Percentiles rank a stretch among this genome's conserved stretches.
Evolutionary conservation across 2,329 filamentous ascomycete species (phyloP).

Genomic region (Apiospora arundinis): DNA sequence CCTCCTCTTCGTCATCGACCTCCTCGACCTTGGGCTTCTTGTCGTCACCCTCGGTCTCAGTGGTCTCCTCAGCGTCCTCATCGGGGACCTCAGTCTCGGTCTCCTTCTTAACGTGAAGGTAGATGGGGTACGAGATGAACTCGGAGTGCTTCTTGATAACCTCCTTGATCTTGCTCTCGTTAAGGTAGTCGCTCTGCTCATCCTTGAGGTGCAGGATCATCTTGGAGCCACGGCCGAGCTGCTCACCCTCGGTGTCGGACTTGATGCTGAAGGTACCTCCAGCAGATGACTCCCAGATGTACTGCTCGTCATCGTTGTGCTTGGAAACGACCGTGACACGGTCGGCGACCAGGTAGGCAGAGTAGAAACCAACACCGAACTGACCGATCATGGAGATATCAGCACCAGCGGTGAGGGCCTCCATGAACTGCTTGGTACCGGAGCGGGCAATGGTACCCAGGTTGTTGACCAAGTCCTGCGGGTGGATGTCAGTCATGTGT

Average conservation of each 20-base stretch:
- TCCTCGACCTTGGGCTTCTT: conserved; percentile 96
- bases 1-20: conserved; percentile 84
- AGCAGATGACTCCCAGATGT: conserved; percentile 97
- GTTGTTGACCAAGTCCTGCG: conserved; percentile 97
- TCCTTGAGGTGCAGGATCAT: conserved; percentile 99
- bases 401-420: conserved; percentile 96
- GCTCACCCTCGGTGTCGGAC: conserved; percentile 89
- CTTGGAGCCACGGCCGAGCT: conserved; percentile 92
- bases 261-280: conserved; percentile 96
- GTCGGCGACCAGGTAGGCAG: conserved; percentile 98
- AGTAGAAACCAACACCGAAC: conserved; percentile 99
- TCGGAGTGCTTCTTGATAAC: conserved; percentile 99
- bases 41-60: conserved; percentile 78
- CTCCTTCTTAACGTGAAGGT: conserved; percentile 99
- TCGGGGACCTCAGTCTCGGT: conserved; percentile 98
- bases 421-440: conserved; percentile 99
- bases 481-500: conserved; percentile 44
- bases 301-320: conserved; percentile 99
- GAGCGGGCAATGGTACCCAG: conserved; percentile 99
- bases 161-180: conserved; percentile 99
- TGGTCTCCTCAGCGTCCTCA: conserved; percentile 81
- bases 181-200: conserved; percentile 97
- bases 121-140: conserved; percentile 99
- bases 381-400: conserved; percentile 99
- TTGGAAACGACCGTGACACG: conserved; percentile 95